Conservation (phyloP, 1,284 basidiomycete species). For the Somion occarium region DNA sequence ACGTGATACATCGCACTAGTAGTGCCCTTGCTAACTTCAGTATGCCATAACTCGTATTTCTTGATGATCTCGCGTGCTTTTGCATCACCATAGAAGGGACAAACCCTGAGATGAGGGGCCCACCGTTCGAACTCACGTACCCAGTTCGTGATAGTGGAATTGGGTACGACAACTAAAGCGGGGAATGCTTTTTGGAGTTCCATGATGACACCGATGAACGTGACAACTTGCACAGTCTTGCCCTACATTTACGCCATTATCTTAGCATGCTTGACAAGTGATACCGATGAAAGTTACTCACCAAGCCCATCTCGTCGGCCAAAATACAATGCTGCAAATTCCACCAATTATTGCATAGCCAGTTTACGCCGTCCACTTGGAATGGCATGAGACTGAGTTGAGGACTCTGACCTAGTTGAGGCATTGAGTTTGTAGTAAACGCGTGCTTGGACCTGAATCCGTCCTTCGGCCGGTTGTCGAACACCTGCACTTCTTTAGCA, state of each 20-base stretch:
- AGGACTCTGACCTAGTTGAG: constrained; percentile 59
- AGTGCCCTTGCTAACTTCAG: constrained; percentile 29
- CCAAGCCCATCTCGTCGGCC: constrained; percentile 97
- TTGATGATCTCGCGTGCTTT: constrained; percentile 79
- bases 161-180: constrained; percentile 88
- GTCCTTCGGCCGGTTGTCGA: constrained; percentile 43
- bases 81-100: constrained; percentile 79
- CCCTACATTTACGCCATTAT: constrained; percentile 45
- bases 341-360: constrained; percentile 90
- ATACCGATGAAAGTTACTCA: constrained; percentile 30
- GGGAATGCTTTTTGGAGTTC: constrained; percentile 63
- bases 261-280: not conserved
- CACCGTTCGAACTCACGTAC: constrained; percentile 88
- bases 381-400: constrained; percentile 78
- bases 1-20: constrained; percentile 76
- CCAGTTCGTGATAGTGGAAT: constrained; percentile 90
- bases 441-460: constrained; percentile 40
- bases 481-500: constrained; percentile 31
- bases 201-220: constrained; percentile 80
- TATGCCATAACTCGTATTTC: constrained; percentile 78
- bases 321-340: constrained; percentile 85
- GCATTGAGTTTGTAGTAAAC: constrained; percentile 45
- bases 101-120: constrained; percentile 79
- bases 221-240: constrained; percentile 90
- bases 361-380: constrained; percentile 90